Percentiles rank a stretch among this genome's conserved stretches.
Conservation (phyloP, 1,284 basidiomycete genomes). For the Coniophora puteana region DNA sequence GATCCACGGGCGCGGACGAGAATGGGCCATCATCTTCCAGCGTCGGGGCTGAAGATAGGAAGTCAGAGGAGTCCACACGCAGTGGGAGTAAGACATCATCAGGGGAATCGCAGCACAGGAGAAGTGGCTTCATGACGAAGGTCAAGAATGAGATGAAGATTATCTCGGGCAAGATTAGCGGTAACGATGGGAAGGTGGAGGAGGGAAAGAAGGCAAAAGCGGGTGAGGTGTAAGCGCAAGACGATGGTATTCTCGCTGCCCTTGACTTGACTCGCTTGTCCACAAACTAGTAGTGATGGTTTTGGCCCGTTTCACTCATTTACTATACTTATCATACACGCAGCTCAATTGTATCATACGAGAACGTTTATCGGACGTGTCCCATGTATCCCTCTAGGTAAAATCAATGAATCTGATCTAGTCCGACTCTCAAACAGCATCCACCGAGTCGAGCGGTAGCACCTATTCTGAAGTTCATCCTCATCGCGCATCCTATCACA, state of each 20-base stretch:
- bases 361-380: too few species aligned
- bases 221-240: slow-evolving; percentile 17
- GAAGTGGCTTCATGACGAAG: slow-evolving; percentile 37
- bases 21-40: slow-evolving; percentile 1
- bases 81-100: background rate
- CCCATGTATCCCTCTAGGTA: too few species aligned
- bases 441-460: too few species aligned
- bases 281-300: too few species aligned
- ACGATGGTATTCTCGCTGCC: background rate
- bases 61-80: background rate
- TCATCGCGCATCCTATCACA: too few species aligned
- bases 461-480: too few species aligned
- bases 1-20: background rate
- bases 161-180: slow-evolving; percentile 38
- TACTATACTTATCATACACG: too few species aligned
- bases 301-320: too few species aligned
- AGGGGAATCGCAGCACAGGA: slow-evolving; percentile 9
- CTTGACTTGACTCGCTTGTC: too few species aligned
- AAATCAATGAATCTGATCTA: too few species aligned
- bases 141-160: slow-evolving; percentile 44
- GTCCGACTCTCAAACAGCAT: too few species aligned
- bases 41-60: background rate
- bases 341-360: too few species aligned
- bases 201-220: slow-evolving; percentile 33
- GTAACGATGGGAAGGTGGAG: slow-evolving; percentile 37